phyloP scores from a whole-genome alignment of 805 yeast genomes.

The Barnettozyma populi region DNA sequence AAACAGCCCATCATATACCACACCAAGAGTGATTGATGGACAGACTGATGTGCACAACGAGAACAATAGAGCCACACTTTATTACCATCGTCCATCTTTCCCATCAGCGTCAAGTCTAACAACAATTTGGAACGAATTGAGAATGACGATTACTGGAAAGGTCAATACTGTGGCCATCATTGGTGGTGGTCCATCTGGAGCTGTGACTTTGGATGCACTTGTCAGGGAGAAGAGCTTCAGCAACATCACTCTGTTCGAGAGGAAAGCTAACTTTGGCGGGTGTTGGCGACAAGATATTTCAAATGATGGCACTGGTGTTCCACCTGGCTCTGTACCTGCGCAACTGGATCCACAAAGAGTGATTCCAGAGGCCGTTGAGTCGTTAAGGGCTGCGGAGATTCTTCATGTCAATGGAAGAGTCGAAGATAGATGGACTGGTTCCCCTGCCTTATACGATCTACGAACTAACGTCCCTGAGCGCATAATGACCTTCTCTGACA shows the following conservation, averaged over 20 bases:
- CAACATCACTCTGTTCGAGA: background rate
- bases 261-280: background rate
- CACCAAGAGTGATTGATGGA: too few relatives aligned
- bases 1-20: too few relatives aligned
- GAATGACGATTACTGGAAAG: background rate
- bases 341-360: background rate
- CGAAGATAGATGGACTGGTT: background rate
- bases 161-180: background rate
- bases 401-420: background rate
- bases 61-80: too few relatives aligned
- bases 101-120: too few relatives aligned
- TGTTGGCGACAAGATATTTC: background rate
- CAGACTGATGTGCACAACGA: too few relatives aligned
- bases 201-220: background rate
- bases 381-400: background rate
- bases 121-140: too few relatives aligned
- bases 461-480: constrained; percentile 8
- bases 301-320: background rate
- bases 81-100: too few relatives aligned
- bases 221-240: background rate
- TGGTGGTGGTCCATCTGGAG: background rate
- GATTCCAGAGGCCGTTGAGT: background rate
- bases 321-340: background rate
- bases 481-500: constrained; percentile 7
- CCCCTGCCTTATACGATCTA: background rate